Base-by-base conservation (phyloP, 768 basidiomycete genomes). In the Albatrellus ellisii region DNA sequence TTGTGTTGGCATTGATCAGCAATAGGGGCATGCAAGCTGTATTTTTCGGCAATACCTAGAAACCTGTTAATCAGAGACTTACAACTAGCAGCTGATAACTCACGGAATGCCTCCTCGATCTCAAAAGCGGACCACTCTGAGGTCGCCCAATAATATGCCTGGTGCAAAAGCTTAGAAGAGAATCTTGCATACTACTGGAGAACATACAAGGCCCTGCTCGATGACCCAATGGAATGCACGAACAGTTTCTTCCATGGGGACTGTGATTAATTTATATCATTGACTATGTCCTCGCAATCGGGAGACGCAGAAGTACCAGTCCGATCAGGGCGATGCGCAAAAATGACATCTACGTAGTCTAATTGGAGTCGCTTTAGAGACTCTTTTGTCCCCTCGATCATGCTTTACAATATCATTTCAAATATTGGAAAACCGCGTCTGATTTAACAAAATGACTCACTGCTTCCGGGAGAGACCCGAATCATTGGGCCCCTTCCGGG, bases 221-320 rank as follows among this genome's bases (percentile, higher is more conserved):
- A 75, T 70, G 28, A 73, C 55, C 36, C 61, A 64, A 59, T 70
- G 72, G 62, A 78, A 75, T 1, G 71, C 73, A 22, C 76, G 67
- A 42, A 78, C 75, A 33, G 63, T 59, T 56, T 78, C 76, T 48
- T 73, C 72, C 60, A 67, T 64, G 2, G 67, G 64, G 18, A 60
- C 65, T 62, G 34, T 31, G 21, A 6, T 4, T 22, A 31, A 20
- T 41, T 32, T 26, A 42, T 17, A 27, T 26, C 6, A 2, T 26
- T 11, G 1, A n/a, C n/a, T n/a, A n/a, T n/a, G n/a, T n/a, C n/a
- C n/a, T n/a, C n/a, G n/a, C n/a, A n/a, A n/a, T 27, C 31, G 10
- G 33, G 6, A 38, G 6, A 3, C 9, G 25, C 14, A 8, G 39
- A 18, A 35, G 2, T 48, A 62, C 62, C 55, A 1, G 59, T 52